phyloP scores from a whole-genome alignment of 1,284 basidiomycete species.

The Meira nashicola region DNA sequence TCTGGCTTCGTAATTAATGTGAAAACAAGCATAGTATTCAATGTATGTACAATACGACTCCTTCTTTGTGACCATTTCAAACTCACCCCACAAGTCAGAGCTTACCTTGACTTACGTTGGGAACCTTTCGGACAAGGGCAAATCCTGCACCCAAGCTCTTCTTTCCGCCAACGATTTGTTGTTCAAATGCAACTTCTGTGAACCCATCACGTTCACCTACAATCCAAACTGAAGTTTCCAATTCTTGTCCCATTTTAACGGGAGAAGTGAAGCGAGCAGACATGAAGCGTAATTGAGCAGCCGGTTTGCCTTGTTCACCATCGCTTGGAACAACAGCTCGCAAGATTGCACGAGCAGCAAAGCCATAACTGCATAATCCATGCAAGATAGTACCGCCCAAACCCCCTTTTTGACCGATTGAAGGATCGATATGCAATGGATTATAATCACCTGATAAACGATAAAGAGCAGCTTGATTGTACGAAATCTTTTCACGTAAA shows the following conservation, averaged over 20 bases:
- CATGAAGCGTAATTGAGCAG: slow-evolving; percentile 26
- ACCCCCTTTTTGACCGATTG: slow-evolving; percentile 32
- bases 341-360: slow-evolving; percentile 40
- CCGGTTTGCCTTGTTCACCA: slow-evolving; percentile 20
- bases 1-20: too few relatives aligned
- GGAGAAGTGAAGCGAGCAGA: slow-evolving; percentile 39
- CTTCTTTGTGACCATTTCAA: too few relatives aligned
- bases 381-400: slow-evolving; percentile 43
- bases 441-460: slow-evolving; percentile 50
- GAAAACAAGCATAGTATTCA: too few relatives aligned
- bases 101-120: background rate
- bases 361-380: slow-evolving; percentile 41
- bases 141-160: slow-evolving; percentile 40
- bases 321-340: slow-evolving; percentile 27
- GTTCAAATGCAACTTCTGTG: slow-evolving; percentile 38
- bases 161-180: slow-evolving; percentile 31
- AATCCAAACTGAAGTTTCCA: slow-evolving; percentile 42
- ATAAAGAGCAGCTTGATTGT: slow-evolving; percentile 40
- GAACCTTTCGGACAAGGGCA: slow-evolving; percentile 20
- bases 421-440: slow-evolving; percentile 33
- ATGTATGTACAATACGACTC: too few relatives aligned
- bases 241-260: slow-evolving; percentile 36
- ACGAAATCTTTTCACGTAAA: slow-evolving; percentile 25
- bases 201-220: slow-evolving; percentile 26
- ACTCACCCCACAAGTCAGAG: background rate